Conservation (phyloP, 495 filamentous ascomycete species). For the Neurospora intermedia region DNA sequence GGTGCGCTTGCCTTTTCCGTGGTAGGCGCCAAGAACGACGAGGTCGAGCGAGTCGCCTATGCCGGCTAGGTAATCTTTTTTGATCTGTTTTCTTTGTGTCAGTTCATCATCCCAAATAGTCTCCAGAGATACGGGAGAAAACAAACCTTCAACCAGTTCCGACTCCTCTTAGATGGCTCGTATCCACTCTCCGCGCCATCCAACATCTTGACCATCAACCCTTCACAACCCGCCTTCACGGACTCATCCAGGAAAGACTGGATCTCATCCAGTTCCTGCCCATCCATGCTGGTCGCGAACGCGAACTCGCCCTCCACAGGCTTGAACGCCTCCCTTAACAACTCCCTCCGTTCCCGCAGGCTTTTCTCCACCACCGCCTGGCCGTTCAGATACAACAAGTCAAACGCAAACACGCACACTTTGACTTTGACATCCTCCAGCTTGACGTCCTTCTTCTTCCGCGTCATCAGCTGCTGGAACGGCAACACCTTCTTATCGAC, state of each 20-base stretch:
- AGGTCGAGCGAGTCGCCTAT: slow-evolving; percentile 94
- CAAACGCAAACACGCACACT: slow-evolving; percentile 96
- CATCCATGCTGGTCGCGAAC: slow-evolving; percentile 80
- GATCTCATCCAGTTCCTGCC: slow-evolving; percentile 85
- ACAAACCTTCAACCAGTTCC: slow-evolving; percentile 91
- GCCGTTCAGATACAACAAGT: slow-evolving; percentile 87
- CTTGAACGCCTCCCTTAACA: slow-evolving; percentile 63
- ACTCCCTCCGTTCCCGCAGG: slow-evolving; percentile 74
- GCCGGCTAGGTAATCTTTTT: slow-evolving; percentile 92
- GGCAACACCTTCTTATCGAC: slow-evolving; percentile 87
- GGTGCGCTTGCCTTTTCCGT: slow-evolving; percentile 89
- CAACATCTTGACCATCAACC: slow-evolving; percentile 98
- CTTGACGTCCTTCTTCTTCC: slow-evolving; percentile 95
- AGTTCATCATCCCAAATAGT: not conserved
- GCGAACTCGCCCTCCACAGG: slow-evolving; percentile 80
- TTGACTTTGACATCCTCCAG: slow-evolving; percentile 95
- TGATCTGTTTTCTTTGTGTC: slow-evolving; percentile 45
- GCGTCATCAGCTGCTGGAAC: slow-evolving; percentile 96
- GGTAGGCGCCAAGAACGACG: slow-evolving; percentile 90
- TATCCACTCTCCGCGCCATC: slow-evolving; percentile 86
- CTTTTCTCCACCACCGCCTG: slow-evolving; percentile 76
- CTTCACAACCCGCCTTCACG: slow-evolving; percentile 91
- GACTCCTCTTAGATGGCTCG: slow-evolving; percentile 86
- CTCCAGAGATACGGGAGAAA: not conserved
- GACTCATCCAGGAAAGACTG: slow-evolving; percentile 83